phyloP scores from a whole-genome alignment of 140 eudicot genomes.

The Cichorium intybus region DNA sequence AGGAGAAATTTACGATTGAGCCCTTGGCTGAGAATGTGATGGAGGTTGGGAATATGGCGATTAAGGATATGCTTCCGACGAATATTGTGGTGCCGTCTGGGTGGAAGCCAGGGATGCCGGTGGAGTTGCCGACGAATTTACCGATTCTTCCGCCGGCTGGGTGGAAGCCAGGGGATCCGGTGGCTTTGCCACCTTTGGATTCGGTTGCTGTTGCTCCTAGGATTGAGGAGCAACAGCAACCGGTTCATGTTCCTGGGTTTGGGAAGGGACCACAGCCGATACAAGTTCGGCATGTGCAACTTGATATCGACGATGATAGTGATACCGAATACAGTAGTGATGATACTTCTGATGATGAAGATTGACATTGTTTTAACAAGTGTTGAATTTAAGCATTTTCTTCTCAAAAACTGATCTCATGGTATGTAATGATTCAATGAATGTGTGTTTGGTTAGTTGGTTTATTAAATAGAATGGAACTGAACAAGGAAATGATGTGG shows the following conservation, averaged over 20 bases:
- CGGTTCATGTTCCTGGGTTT: constrained; percentile 47
- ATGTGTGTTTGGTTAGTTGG: not conserved
- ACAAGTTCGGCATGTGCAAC: constrained; percentile 78
- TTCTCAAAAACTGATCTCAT: not conserved
- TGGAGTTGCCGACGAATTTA: constrained; percentile 70
- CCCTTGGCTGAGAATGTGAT: constrained; percentile 51
- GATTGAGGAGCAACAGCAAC: constrained; percentile 53
- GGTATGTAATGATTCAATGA: constrained; percentile 11
- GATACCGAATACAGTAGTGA: constrained; percentile 72
- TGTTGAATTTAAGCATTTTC: not conserved
- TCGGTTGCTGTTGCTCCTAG: constrained; percentile 48
- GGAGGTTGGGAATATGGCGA: constrained; percentile 49
- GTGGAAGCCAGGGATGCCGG: constrained; percentile 99
- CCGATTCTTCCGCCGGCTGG: constrained; percentile 87
- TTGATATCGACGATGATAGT: constrained; percentile 86
- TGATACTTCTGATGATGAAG: constrained; percentile 80
- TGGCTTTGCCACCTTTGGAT: constrained; percentile 81
- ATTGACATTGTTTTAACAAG: constrained; percentile 21
- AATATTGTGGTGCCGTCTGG: constrained; percentile 80
- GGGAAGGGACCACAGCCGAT: constrained; percentile 63
- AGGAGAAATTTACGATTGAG: constrained; percentile 53
- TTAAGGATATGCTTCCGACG: constrained; percentile 64
- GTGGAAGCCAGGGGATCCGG: constrained; percentile 97
- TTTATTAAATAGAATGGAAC: not conserved
- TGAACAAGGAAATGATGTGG: not conserved